These are phyloP conservation scores for Aspergillus tubingensis DNA, from an alignment of 2,329 filamentous ascomycete genomes.

Conservation along the genomic window DNA sequence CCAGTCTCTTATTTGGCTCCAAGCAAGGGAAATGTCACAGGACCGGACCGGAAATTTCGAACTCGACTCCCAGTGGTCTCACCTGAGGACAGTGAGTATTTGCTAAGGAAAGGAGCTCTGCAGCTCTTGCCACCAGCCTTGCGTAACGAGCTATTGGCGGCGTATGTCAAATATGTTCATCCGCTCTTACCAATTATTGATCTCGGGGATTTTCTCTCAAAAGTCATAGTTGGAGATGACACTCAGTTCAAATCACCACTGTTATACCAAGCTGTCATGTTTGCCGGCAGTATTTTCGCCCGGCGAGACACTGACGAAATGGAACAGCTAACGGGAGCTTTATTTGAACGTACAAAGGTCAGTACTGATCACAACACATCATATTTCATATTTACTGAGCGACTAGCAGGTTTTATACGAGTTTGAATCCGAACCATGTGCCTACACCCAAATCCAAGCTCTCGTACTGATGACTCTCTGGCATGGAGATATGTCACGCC, in stretches of 20 bases:
- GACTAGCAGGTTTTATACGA: constrained; percentile 12
- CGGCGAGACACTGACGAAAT: constrained; percentile 3
- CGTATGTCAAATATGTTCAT: constrained; percentile 19
- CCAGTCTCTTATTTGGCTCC: neutral
- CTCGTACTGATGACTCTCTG: constrained; percentile 17
- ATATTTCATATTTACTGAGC: neutral
- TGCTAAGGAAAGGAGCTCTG: neutral
- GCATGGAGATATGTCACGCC: constrained; percentile 12
- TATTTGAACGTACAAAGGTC: constrained; percentile 15
- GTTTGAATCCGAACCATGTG: constrained; percentile 14
- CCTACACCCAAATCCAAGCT: constrained; percentile 18
- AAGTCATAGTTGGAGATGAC: constrained; percentile 13
- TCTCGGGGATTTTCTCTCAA: constrained; percentile 9
- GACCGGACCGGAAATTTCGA: neutral
- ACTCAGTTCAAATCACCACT: constrained; percentile 11
- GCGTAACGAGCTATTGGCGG: neutral
- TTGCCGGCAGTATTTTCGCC: constrained; percentile 18
- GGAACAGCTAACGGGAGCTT: constrained; percentile 4
- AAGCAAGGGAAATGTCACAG: neutral
- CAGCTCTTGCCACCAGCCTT: neutral
- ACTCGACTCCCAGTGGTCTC: neutral
- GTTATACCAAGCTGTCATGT: constrained; percentile 17
- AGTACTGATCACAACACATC: neutral
- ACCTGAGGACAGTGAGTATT: neutral
- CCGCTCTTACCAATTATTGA: constrained; percentile 15